Conservation (phyloP, 2,329 filamentous ascomycete species). For the Cadophora sp. region DNA sequence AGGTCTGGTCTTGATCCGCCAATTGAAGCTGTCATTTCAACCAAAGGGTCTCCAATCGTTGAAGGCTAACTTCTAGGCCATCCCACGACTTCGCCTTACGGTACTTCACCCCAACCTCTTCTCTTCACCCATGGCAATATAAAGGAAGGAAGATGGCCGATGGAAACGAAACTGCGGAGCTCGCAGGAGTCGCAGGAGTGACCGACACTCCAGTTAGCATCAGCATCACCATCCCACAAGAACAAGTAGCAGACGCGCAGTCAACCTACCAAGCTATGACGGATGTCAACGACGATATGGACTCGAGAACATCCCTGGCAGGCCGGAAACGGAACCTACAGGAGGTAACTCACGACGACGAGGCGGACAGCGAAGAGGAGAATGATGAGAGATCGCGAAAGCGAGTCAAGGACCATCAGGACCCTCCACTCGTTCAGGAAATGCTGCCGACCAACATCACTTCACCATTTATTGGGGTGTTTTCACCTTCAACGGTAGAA, state of each 20-base stretch:
- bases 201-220: background rate
- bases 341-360: conserved; percentile 2
- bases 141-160: background rate
- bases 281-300: conserved; percentile 2
- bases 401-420: conserved; percentile 19
- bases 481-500: conserved; percentile 2
- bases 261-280: conserved; percentile 1
- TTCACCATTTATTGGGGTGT: background rate
- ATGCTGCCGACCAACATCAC: conserved; percentile 6
- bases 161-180: conserved; percentile 3
- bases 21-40: conserved; percentile 3
- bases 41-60: background rate
- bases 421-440: conserved; percentile 13
- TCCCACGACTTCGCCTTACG: background rate
- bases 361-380: conserved; percentile 27
- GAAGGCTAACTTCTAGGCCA: conserved; percentile 10
- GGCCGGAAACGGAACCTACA: conserved; percentile 17
- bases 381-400: conserved; percentile 35
- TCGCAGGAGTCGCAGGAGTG: background rate
- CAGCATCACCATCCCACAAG: background rate
- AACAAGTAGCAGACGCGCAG: background rate
- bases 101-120: background rate
- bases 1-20: background rate
- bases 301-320: conserved; percentile 20
- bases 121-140: background rate